Evolutionary conservation across 305 asterid genomes (phyloP).

Genomic region (Fraxinus sp.): DNA sequence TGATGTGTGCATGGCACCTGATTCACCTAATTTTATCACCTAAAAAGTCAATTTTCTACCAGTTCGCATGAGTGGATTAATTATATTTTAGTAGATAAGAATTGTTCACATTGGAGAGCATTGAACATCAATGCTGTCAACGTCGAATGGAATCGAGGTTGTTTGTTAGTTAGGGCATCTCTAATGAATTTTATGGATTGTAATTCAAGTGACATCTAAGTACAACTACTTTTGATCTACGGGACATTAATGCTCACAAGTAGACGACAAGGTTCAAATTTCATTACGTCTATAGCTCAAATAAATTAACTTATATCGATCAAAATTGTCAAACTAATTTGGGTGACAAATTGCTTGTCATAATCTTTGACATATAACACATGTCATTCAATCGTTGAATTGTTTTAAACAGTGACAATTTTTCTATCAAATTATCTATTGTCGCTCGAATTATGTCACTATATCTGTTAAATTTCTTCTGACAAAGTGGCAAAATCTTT

Average conservation of each 20-base stretch:
- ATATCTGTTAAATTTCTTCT: no score
- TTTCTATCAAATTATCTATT: no score
- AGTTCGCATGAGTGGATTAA: background rate
- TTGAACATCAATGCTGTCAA: background rate
- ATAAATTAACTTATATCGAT: background rate
- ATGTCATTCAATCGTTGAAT: no score
- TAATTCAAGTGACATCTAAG: background rate
- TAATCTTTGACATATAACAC: no score
- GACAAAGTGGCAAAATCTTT: no score
- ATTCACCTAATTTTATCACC: background rate
- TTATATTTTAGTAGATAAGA: background rate
- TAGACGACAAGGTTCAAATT: background rate
- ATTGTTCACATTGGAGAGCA: background rate
- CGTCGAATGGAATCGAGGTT: background rate
- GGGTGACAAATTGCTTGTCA: background rate
- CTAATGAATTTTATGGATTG: background rate
- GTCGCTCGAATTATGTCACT: no score
- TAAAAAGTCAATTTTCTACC: background rate
- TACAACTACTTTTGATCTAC: background rate
- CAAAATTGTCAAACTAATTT: background rate
- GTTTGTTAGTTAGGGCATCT: background rate
- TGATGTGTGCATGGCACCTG: background rate
- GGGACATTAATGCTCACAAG: background rate
- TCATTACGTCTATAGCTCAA: background rate
- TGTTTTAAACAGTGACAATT: no score